Conservation (phyloP, 202 grass and related monocot species). For the Saccharum hybrid region DNA sequence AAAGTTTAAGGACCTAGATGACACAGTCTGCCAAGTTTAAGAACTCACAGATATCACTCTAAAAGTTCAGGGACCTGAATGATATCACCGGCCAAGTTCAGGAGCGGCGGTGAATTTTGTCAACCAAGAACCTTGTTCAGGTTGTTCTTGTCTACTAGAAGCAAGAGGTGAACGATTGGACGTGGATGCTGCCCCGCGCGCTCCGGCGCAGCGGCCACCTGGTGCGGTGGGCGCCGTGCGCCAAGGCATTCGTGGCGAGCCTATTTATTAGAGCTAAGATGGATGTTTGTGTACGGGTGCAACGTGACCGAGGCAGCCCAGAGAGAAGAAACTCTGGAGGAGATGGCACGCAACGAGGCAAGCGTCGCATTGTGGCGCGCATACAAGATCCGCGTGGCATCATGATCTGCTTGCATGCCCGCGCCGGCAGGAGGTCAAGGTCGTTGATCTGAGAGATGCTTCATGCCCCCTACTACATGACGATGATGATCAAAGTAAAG, state of each 20-base stretch:
- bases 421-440: background rate
- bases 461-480: no score
- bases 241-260: background rate
- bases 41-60: no score
- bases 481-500: background rate
- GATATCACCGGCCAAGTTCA: no score
- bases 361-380: background rate
- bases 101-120: no score
- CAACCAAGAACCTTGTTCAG: no score
- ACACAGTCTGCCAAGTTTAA: no score
- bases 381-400: background rate
- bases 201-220: background rate
- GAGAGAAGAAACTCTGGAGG: background rate
- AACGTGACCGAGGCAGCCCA: background rate
- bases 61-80: no score
- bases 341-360: conserved; percentile 12
- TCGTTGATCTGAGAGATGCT: no score
- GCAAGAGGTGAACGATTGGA: no score
- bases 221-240: background rate
- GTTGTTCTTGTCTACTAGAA: no score
- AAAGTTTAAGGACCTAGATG: no score
- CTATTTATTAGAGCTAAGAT: no score
- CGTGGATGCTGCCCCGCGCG: background rate
- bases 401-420: background rate
- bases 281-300: background rate